A percentile compares a stretch with the other conserved stretches of the same genome.
Evolutionary conservation across 2,329 filamentous ascomycete species (phyloP).

Genomic region (Elsinoe batatas): DNA sequence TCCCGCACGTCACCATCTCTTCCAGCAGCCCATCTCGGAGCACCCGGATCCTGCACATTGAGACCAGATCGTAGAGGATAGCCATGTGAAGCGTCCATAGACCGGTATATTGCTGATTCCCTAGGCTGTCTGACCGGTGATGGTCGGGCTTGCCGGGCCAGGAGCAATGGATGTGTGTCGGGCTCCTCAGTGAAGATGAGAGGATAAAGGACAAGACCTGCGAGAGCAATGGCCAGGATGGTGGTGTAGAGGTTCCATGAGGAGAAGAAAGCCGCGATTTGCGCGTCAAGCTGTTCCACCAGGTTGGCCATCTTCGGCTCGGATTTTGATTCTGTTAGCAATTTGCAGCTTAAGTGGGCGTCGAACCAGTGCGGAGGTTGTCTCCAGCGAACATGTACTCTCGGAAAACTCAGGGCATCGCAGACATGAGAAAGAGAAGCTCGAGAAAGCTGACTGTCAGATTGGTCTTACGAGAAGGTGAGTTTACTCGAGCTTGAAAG

Average conservation of each 20-base stretch:
- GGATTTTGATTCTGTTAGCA: no score
- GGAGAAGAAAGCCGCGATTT: slow-evolving; percentile 57
- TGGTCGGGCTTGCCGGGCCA: slow-evolving; percentile 71
- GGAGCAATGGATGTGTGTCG: slow-evolving; percentile 83
- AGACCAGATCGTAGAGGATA: slow-evolving; percentile 69
- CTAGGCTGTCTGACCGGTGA: slow-evolving; percentile 72
- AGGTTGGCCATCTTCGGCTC: slow-evolving; percentile 31
- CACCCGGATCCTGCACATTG: slow-evolving; percentile 69
- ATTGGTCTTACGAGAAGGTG: no score
- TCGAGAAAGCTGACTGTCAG: no score
- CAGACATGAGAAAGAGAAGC: no score
- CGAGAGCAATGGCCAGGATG: slow-evolving; percentile 55
- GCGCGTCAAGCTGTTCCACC: slow-evolving; percentile 60
- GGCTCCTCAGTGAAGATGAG: slow-evolving; percentile 66
- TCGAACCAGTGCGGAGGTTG: no score
- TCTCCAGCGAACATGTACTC: no score
- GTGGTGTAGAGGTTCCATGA: slow-evolving; percentile 81
- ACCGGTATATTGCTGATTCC: slow-evolving; percentile 77
- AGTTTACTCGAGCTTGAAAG: no score
- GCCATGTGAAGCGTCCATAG: slow-evolving; percentile 75
- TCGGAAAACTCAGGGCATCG: no score
- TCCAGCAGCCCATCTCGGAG: slow-evolving; percentile 73
- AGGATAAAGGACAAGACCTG: slow-evolving; percentile 59
- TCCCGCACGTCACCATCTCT: slow-evolving; percentile 85
- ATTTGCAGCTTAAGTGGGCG: no score